Evolutionary conservation across 352 stramenopile species (phyloP).

Genomic region (Peronosclerospora sorghi): DNA sequence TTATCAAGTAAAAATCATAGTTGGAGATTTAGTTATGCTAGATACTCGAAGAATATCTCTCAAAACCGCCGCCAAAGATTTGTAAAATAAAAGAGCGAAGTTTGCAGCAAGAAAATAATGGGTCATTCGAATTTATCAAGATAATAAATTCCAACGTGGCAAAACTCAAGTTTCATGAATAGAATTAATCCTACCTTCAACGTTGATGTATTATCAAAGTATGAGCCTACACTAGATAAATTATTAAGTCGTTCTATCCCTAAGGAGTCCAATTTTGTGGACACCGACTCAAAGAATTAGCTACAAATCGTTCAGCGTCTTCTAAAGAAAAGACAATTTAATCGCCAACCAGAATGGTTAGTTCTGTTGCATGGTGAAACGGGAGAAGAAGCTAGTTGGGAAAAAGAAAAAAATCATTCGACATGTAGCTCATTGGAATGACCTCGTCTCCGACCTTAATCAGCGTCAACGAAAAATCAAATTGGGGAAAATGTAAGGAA

Average conservation of each 20-base stretch:
- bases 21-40: not conserved
- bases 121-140: not conserved
- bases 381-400: not conserved
- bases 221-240: not conserved
- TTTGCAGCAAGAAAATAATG: not conserved
- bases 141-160: not conserved
- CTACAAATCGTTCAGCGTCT: not conserved
- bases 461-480: not conserved
- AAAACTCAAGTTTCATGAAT: not conserved
- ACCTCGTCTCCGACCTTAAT: not conserved
- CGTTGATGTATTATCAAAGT: too few species aligned
- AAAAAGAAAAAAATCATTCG: too few species aligned
- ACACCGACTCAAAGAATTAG: not conserved
- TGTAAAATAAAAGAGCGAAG: not conserved
- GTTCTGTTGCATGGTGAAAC: not conserved
- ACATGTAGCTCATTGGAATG: not conserved
- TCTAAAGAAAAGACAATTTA: not conserved
- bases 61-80: not conserved
- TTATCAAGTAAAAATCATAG: not conserved
- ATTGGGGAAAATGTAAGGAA: not conserved
- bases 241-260: not conserved
- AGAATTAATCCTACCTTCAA: not conserved
- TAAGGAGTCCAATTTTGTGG: not conserved
- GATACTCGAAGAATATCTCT: not conserved
- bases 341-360: slow-evolving; percentile 4